These are phyloP conservation scores for Aspergillus sp. DNA, from an alignment of 2,329 filamentous ascomycete genomes.

Conservation along the genomic window DNA sequence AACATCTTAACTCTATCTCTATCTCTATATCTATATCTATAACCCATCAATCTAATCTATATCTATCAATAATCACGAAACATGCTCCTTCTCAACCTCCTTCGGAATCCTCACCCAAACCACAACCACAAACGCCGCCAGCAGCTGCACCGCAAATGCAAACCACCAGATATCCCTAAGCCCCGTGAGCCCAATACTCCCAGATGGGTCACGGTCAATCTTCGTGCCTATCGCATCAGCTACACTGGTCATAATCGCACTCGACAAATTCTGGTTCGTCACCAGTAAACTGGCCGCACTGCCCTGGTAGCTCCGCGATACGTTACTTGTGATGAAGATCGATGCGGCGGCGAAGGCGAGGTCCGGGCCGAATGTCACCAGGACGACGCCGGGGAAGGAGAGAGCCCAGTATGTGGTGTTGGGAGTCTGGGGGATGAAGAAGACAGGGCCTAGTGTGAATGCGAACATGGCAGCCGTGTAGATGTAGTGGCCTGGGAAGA, in stretches of 20 bases:
- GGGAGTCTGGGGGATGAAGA: slow-evolving; percentile 44
- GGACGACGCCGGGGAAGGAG: slow-evolving; percentile 45
- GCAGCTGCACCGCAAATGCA: slow-evolving; percentile 36
- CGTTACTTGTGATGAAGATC: slow-evolving; percentile 51
- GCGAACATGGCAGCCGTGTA: slow-evolving; percentile 47
- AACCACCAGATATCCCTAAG: slow-evolving; percentile 46
- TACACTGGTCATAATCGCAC: slow-evolving; percentile 41
- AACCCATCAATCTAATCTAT: background rate
- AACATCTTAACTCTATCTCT: no score
- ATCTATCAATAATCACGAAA: slow-evolving; percentile 2
- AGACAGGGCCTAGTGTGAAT: slow-evolving; percentile 39
- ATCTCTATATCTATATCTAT: background rate
- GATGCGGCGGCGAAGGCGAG: slow-evolving; percentile 49
- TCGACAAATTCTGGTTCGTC: slow-evolving; percentile 49
- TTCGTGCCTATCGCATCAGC: slow-evolving; percentile 39
- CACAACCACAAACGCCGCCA: slow-evolving; percentile 36
- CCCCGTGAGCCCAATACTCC: slow-evolving; percentile 32
- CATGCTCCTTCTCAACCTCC: slow-evolving; percentile 40
- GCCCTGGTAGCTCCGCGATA: slow-evolving; percentile 49
- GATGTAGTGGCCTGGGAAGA: slow-evolving; percentile 49
- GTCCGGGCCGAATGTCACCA: slow-evolving; percentile 51
- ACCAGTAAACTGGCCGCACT: slow-evolving; percentile 48
- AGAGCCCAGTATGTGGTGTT: slow-evolving; percentile 47
- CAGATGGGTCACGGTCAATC: slow-evolving; percentile 22
- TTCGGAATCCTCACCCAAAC: slow-evolving; percentile 44